These are phyloP conservation scores for Hordeum vulgare DNA, from an alignment of 176 grass and related monocot genomes.

Conservation along the genomic window DNA sequence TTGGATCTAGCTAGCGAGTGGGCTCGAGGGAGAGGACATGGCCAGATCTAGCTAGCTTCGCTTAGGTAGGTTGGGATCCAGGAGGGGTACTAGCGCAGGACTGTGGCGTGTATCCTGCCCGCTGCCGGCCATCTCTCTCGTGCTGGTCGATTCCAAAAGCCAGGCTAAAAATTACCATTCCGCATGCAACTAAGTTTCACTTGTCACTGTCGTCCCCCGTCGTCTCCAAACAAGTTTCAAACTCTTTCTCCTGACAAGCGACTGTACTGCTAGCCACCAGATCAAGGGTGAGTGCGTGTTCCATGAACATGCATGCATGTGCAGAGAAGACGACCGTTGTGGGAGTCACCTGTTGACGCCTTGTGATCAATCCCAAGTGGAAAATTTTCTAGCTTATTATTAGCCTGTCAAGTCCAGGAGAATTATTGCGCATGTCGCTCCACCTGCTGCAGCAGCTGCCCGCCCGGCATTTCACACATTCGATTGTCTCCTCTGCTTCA, in stretches of 20 bases:
- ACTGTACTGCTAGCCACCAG: neutral
- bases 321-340: slow-evolving; percentile 8
- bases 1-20: neutral
- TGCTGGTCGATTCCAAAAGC: slow-evolving; percentile 6
- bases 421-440: slow-evolving; percentile 3
- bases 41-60: slow-evolving; percentile 20
- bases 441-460: neutral
- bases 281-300: neutral
- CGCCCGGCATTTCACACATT: slow-evolving; percentile 6
- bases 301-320: neutral
- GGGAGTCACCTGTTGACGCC: neutral
- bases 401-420: neutral
- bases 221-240: slow-evolving; percentile 26
- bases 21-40: neutral
- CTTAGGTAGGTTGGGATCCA: neutral
- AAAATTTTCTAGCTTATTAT: neutral
- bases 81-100: slow-evolving; percentile 15
- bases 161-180: neutral
- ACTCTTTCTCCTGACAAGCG: slow-evolving; percentile 10
- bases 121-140: neutral
- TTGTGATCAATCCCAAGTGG: neutral
- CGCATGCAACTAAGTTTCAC: slow-evolving; percentile 33
- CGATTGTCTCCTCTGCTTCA: neutral
- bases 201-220: slow-evolving; percentile 32
- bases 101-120: neutral